Percentiles rank a stretch among this genome's conserved stretches.
phyloP scores from a whole-genome alignment of 352 stramenopile genomes.

The Globisporangium echinulatum region DNA sequence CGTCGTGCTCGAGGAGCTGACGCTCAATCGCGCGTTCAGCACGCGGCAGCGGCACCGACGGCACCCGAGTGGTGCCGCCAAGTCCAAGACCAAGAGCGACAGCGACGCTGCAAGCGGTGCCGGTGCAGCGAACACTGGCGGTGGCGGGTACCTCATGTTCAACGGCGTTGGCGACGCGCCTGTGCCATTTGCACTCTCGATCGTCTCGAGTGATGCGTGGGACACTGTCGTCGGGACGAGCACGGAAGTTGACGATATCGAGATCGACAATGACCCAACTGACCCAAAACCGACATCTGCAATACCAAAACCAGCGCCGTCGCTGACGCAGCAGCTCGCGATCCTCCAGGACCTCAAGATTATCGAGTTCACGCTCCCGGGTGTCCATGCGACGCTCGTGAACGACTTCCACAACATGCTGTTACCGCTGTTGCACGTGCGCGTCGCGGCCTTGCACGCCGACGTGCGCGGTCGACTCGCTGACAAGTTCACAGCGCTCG shows the following conservation, averaged over 20 bases:
- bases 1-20: constrained; percentile 76
- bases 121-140: constrained; percentile 34
- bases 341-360: constrained; percentile 69
- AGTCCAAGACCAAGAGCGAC: constrained; percentile 14
- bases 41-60: constrained; percentile 13
- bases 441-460: constrained; percentile 53
- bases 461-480: constrained; percentile 60
- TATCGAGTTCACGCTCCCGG: constrained; percentile 66
- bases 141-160: constrained; percentile 83
- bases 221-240: not conserved
- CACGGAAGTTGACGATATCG: not conserved
- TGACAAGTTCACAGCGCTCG: constrained; percentile 52
- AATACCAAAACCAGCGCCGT: not conserved
- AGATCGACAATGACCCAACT: constrained; percentile 8
- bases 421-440: constrained; percentile 72
- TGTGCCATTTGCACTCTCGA: constrained; percentile 69
- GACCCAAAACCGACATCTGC: constrained; percentile 8
- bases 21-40: constrained; percentile 72
- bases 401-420: constrained; percentile 89
- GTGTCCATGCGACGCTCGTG: constrained; percentile 73
- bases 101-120: constrained; percentile 25
- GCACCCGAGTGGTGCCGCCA: not conserved
- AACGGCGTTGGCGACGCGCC: constrained; percentile 79
- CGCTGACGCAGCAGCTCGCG: constrained; percentile 14
- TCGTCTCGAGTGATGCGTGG: constrained; percentile 30